Conservation (phyloP, 305 asterid genomes). For the Solanum chacoense region DNA sequence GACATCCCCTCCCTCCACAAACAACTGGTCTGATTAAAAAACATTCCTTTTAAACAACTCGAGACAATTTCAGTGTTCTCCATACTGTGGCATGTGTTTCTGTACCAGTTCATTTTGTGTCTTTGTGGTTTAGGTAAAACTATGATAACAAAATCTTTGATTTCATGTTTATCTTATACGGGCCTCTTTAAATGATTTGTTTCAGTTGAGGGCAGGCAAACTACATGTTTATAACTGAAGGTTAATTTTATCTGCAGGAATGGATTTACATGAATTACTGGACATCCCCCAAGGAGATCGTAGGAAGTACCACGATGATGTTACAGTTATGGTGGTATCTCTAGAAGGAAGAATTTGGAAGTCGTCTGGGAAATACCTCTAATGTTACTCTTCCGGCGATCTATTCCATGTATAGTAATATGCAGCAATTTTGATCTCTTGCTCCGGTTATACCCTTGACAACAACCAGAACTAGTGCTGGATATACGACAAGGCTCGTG, state of each 20-base stretch:
- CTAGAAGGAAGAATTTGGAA: conserved; percentile 86
- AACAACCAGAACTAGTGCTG: background rate
- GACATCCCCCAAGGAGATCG: conserved; percentile 84
- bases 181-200: background rate
- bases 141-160: background rate
- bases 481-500: conserved; percentile 1
- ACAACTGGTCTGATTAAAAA: background rate
- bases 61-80: background rate
- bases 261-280: conserved; percentile 73
- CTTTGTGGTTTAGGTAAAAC: background rate
- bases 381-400: background rate
- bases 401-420: conserved; percentile 32
- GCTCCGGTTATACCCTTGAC: background rate
- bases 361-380: conserved; percentile 68
- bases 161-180: background rate
- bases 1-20: background rate
- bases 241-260: conserved; percentile 34
- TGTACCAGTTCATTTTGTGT: background rate
- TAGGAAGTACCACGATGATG: conserved; percentile 76
- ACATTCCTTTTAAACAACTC: background rate
- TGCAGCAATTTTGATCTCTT: conserved; percentile 3
- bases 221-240: background rate
- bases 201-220: background rate
- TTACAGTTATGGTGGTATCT: conserved; percentile 71
- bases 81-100: background rate